phyloP scores from a whole-genome alignment of 192 early-diverging fungal genomes.

The Dissophora globulifera region DNA sequence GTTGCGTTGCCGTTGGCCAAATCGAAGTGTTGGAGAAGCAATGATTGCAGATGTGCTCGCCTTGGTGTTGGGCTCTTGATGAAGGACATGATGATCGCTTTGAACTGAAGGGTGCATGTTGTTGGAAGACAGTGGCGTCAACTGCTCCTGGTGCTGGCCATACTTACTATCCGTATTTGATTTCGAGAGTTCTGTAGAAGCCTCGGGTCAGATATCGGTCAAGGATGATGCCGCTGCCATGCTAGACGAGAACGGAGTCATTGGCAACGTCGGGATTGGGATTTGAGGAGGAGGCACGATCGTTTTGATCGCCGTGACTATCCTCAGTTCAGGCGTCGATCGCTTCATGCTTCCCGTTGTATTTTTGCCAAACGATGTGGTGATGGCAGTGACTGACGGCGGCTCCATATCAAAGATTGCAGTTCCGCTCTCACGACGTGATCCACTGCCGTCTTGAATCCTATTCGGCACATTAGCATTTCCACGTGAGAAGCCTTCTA shows the following conservation, averaged over 20 bases:
- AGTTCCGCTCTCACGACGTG: conserved; percentile 16
- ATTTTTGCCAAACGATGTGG: neutral
- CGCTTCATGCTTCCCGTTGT: neutral
- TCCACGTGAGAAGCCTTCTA: neutral
- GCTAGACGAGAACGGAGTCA: conserved; percentile 4
- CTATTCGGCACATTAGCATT: conserved; percentile 14
- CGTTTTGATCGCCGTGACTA: conserved; percentile 5
- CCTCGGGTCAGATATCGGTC: neutral
- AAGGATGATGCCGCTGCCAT: neutral
- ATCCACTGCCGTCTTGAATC: conserved; percentile 7
- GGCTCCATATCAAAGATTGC: neutral
- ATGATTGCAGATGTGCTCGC: neutral
- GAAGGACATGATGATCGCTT: too few species aligned
- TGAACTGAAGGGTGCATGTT: too few species aligned
- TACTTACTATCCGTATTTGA: too few species aligned
- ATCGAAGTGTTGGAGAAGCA: neutral
- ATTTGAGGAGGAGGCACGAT: conserved; percentile 14
- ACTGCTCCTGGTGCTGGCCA: too few species aligned
- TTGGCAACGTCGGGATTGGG: conserved; percentile 4
- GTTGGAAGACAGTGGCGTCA: too few species aligned
- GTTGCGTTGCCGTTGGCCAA: neutral
- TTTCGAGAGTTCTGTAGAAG: too few species aligned
- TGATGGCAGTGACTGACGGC: neutral
- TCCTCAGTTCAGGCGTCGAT: conserved; percentile 7
- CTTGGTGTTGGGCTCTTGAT: too few species aligned